A percentile compares a stretch with the other conserved stretches of the same genome.
Conservation (phyloP, 495 filamentous ascomycete species). For the Penicillium longicatenatum region DNA sequence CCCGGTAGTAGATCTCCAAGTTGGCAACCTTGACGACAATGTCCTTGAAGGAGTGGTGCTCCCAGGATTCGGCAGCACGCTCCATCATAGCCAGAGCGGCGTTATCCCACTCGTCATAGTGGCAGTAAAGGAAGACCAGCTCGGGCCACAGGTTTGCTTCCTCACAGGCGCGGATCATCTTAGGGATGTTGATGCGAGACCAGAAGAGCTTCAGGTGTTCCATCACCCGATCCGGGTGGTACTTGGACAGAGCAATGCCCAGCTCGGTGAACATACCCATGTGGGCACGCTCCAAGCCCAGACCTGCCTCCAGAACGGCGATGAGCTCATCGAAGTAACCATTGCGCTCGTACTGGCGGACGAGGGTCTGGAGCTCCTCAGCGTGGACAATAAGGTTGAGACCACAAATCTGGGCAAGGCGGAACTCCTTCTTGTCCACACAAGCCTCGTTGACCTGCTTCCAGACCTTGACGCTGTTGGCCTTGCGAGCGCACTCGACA, state of each 20-base stretch:
- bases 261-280: conserved; percentile 98
- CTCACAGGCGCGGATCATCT: conserved; percentile 94
- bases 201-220: conserved; percentile 99
- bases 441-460: conserved; percentile 98
- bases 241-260: conserved; percentile 93
- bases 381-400: conserved; percentile 98
- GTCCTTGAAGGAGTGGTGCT: conserved; percentile 99
- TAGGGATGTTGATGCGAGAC: conserved; percentile 97
- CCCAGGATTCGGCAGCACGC: conserved; percentile 96
- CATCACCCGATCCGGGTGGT: conserved; percentile 95
- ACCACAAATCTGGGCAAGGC: conserved; percentile 98
- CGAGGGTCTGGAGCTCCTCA: conserved; percentile 90
- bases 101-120: conserved; percentile 99
- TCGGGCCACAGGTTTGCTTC: conserved; percentile 97
- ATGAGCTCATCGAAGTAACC: conserved; percentile 99
- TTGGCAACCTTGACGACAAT: conserved; percentile 98
- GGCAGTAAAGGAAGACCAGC: conserved; percentile 97
- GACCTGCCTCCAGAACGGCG: conserved; percentile 87
- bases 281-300: conserved; percentile 88
- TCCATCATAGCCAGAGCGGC: conserved; percentile 99
- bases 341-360: conserved; percentile 93
- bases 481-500: conserved; percentile 97
- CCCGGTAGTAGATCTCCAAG: conserved; percentile 97
- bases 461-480: conserved; percentile 99
- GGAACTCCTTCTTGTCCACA: conserved; percentile 98